These are phyloP conservation scores for Boletus pseudo-olivaceus DNA, from an alignment of 768 basidiomycete species.

Conservation along the genomic window DNA sequence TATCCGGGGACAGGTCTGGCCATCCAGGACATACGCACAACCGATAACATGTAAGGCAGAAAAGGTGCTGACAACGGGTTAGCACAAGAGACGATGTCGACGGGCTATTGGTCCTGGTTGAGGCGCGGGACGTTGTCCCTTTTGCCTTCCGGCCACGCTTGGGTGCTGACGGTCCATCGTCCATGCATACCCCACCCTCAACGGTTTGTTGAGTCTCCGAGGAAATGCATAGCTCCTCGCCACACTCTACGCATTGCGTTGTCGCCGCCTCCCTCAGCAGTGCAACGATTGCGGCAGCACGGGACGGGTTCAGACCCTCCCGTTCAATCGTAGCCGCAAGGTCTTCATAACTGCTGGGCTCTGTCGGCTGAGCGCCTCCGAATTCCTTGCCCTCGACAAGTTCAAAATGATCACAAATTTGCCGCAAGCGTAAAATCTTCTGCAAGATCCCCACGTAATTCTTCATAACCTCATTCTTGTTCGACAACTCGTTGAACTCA, in stretches of 20 bases:
- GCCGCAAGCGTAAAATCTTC: conserved; percentile 91
- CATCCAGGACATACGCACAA: conserved; percentile 74
- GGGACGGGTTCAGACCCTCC: conserved; percentile 71
- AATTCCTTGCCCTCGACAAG: conserved; percentile 72
- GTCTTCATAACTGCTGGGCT: conserved; percentile 66
- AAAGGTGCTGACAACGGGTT: conserved; percentile 93
- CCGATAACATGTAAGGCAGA: conserved; percentile 84
- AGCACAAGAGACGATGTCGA: conserved; percentile 61
- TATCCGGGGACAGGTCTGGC: conserved; percentile 63
- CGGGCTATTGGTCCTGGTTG: conserved; percentile 76
- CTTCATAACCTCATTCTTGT: conserved; percentile 94
- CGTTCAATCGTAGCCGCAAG: conserved; percentile 68
- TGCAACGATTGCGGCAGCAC: conserved; percentile 82
- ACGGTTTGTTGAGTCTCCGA: conserved; percentile 39
- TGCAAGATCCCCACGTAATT: conserved; percentile 97
- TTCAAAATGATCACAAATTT: conserved; percentile 96
- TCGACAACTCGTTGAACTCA: conserved; percentile 82
- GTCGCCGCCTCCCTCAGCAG: conserved; percentile 83
- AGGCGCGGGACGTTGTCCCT: conserved; percentile 53
- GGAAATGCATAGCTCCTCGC: conserved; percentile 61
- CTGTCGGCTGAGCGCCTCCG: conserved; percentile 44
- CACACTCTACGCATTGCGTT: conserved; percentile 88
- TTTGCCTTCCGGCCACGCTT: conserved; percentile 58
- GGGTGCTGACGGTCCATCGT: conserved; percentile 48
- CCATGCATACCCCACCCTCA: conserved; percentile 43